Evolutionary conservation across 2,329 filamentous ascomycete species (phyloP).

Genomic region (Claviceps capensis): DNA sequence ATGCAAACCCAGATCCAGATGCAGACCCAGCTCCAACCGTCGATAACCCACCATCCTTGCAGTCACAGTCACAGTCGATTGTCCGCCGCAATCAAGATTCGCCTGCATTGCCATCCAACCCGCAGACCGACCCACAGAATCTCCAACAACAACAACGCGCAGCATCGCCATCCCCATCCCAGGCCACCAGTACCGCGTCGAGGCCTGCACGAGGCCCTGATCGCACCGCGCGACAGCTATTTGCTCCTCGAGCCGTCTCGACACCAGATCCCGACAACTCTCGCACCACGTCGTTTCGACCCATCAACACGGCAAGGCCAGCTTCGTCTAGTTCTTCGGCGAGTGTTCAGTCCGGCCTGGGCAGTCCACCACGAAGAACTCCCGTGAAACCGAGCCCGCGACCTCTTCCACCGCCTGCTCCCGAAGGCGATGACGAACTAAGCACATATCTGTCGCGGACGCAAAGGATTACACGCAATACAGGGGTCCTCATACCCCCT

Average conservation of each 20-base stretch:
- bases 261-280: background rate
- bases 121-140: slow-evolving; percentile 46
- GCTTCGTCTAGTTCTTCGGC: slow-evolving; percentile 7
- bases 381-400: slow-evolving; percentile 29
- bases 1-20: background rate
- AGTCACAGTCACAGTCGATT: slow-evolving; percentile 1
- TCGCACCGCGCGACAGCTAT: slow-evolving; percentile 1
- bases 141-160: slow-evolving; percentile 29
- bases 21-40: background rate
- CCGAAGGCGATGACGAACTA: slow-evolving; percentile 15
- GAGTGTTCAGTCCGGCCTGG: slow-evolving; percentile 18
- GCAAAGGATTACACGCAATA: slow-evolving; percentile 15
- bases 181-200: slow-evolving; percentile 7
- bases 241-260: background rate
- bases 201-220: background rate
- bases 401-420: slow-evolving; percentile 31
- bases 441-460: slow-evolving; percentile 18
- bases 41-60: slow-evolving; percentile 4
- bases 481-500: slow-evolving; percentile 16
- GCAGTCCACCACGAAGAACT: slow-evolving; percentile 24
- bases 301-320: slow-evolving; percentile 9
- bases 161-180: slow-evolving; percentile 21
- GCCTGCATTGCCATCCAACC: slow-evolving; percentile 49
- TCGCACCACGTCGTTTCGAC: slow-evolving; percentile 10
- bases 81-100: slow-evolving; percentile 6